A percentile compares a stretch with the other conserved stretches of the same genome.
phyloP scores from a whole-genome alignment of 2,329 filamentous ascomycete species.

The Aspergillus arachidicola region DNA sequence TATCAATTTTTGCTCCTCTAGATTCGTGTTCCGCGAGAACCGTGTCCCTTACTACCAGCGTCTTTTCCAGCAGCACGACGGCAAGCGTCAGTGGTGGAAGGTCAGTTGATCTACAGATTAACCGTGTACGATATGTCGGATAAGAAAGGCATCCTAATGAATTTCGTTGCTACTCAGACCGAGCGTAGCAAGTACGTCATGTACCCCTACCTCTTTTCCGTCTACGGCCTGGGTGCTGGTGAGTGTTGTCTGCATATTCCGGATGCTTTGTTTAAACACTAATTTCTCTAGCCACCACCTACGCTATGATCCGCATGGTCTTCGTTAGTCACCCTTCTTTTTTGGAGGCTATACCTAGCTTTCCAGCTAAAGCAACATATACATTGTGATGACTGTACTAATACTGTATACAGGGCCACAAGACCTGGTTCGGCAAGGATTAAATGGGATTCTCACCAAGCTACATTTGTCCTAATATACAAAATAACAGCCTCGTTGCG shows the following conservation, averaged over 20 bases:
- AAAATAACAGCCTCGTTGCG: conserved; percentile 21
- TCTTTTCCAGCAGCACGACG: conserved; percentile 67
- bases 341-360: neutral
- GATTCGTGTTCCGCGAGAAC: conserved; percentile 66
- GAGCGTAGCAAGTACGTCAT: conserved; percentile 59
- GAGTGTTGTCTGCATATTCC: conserved; percentile 30
- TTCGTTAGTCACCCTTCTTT: conserved; percentile 39
- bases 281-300: conserved; percentile 35
- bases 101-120: conserved; percentile 48
- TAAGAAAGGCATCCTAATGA: neutral
- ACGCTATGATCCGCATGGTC: conserved; percentile 49
- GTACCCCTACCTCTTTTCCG: conserved; percentile 61
- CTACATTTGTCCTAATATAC: conserved; percentile 11
- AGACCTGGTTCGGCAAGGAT: conserved; percentile 59
- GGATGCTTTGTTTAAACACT: conserved; percentile 18
- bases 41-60: conserved; percentile 69
- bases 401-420: conserved; percentile 56
- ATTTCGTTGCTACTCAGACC: conserved; percentile 44
- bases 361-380: neutral
- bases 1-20: conserved; percentile 22
- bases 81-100: conserved; percentile 69
- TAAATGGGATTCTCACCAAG: conserved; percentile 25
- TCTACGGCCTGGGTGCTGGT: conserved; percentile 54
- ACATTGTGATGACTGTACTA: conserved; percentile 19
- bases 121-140: neutral